Base-by-base conservation (phyloP, 176 grass and related monocot genomes). In the Oryza coarctata region DNA sequence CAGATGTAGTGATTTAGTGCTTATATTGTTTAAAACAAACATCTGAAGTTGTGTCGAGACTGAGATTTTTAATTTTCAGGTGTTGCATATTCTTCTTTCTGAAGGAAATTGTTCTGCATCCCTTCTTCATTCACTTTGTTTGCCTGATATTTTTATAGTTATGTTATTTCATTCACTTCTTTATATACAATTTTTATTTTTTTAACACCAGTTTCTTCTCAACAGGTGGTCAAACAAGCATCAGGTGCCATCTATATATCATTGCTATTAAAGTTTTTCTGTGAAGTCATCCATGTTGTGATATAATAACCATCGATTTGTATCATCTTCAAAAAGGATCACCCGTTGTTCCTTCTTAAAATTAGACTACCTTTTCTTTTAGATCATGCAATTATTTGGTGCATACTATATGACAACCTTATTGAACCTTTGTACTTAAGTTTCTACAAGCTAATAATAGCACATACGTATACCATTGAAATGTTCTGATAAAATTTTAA, bases 211-310 rank as follows among this genome's bases (percentile, higher is more conserved):
- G 10, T 91, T 88, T 85, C 3, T 90, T 90, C 43, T 89, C 11
- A 41, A 90, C 93, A 99, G 96, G 96, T 88, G 96, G 96, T 61
- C 96, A 99, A 82, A 99, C 96, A 90, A 99, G 96, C 84, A 99
- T 99, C 79, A 99, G 96, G 96, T 99, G 95, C 79, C 69, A 26
- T 18, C 72, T 63, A 38, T 74, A 68, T 29, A 22, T 68, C 8
- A 78, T 74, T 7, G 33, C 26, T 41, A 50, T 74, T 68, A 20
- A 73, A 55, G 14, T 68, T 61, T 25, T 60, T 60, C n/a, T 60
- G 55, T 43, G 0, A 50, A 52, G 9, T 69, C 49, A 32, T 74
- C 36, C 17, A 17, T 78, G 3, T 49, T 5, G 38, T 18, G 26
- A 39, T 68, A 68, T 60, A n/a, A 65, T 79, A 35, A 12, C 49